phyloP scores from a whole-genome alignment of 116 monocot genomes.

The Trichopus zeylanicus region DNA sequence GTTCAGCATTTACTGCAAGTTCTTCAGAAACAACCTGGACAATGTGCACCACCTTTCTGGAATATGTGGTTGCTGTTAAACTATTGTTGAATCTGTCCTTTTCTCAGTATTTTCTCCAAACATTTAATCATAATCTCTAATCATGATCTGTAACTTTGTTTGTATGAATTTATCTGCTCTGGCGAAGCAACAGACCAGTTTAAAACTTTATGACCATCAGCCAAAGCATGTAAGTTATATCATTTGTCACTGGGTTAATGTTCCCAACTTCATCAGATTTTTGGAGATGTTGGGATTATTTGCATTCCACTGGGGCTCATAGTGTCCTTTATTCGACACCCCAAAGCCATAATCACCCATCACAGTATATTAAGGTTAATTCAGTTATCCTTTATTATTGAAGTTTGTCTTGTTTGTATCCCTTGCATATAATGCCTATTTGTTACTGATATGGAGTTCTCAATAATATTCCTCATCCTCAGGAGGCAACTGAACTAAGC shows the following conservation, averaged over 20 bases:
- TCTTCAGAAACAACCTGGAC: constrained; percentile 94
- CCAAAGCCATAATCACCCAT: constrained; percentile 99
- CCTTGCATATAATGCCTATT: neutral
- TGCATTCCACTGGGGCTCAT: constrained; percentile 90
- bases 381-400: neutral
- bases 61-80: constrained; percentile 95
- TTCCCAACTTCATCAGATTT: constrained; percentile 50
- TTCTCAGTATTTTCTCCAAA: constrained; percentile 47
- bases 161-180: no score
- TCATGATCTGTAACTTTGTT: no score
- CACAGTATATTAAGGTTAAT: constrained; percentile 99
- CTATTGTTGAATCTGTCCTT: constrained; percentile 94
- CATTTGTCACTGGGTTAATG: neutral
- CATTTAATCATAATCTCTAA: neutral
- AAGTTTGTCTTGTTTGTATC: neutral
- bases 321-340: constrained; percentile 78
- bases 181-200: no score
- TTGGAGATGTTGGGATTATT: constrained; percentile 96
- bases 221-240: no score
- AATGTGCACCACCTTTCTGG: constrained; percentile 81
- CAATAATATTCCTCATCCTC: constrained; percentile 3
- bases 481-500: constrained; percentile 97
- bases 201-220: no score
- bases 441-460: neutral
- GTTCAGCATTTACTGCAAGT: constrained; percentile 56